A percentile compares a stretch with the other conserved stretches of the same genome.
phyloP scores from a whole-genome alignment of 805 yeast species.

The Ogataea thermomethanolica region DNA sequence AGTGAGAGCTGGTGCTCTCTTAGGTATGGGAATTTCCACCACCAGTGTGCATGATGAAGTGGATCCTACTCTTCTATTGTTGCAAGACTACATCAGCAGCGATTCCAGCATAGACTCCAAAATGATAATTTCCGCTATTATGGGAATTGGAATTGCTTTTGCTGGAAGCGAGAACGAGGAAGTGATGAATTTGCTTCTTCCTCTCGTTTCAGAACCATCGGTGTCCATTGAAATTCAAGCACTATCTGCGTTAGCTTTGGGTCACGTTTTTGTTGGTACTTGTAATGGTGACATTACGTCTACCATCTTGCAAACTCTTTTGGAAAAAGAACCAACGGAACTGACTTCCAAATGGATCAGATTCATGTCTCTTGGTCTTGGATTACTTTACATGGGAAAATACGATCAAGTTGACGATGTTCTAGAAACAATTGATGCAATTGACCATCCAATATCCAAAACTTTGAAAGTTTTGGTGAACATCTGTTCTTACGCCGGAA shows the following conservation, averaged over 20 bases:
- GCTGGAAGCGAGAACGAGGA: constrained; percentile 92
- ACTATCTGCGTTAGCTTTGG: constrained; percentile 85
- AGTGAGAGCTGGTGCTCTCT: constrained; percentile 91
- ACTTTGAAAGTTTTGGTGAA: constrained; percentile 86
- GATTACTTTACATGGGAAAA: constrained; percentile 88
- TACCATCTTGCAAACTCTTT: constrained; percentile 82
- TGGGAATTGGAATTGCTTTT: constrained; percentile 91
- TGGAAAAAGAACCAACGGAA: constrained; percentile 79
- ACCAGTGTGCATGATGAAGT: constrained; percentile 94
- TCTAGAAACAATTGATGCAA: constrained; percentile 87
- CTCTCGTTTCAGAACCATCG: constrained; percentile 75
- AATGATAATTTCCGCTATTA: constrained; percentile 75
- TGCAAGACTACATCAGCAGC: constrained; percentile 62
- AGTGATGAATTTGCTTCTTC: constrained; percentile 69
- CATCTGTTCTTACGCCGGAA: constrained; percentile 94
- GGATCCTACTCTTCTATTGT: constrained; percentile 82
- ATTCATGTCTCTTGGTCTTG: constrained; percentile 88
- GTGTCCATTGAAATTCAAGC: constrained; percentile 75
- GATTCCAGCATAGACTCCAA: constrained; percentile 52
- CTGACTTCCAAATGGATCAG: constrained; percentile 83
- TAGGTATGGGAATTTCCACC: constrained; percentile 91
- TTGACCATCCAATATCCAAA: constrained; percentile 90
- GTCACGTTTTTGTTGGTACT: constrained; percentile 93
- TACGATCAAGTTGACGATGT: constrained; percentile 93
- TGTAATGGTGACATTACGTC: constrained; percentile 93